Evolutionary conservation across 169 alveolate species (phyloP), one percentile per base, ranked within the genome.

Genomic region (Babesia ovis): DNA sequence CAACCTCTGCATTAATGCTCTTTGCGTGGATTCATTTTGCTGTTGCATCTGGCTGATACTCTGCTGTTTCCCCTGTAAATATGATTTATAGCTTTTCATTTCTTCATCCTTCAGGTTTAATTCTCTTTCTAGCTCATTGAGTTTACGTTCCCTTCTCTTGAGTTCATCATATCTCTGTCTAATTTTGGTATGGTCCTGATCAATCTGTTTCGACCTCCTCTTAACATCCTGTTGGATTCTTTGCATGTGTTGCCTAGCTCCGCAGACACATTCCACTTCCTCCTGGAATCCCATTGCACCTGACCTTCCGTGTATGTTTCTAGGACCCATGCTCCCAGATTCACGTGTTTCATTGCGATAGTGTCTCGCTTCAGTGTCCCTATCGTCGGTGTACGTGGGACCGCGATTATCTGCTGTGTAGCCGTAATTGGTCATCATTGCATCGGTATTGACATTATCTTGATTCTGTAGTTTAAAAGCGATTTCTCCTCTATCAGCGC

Each of bases 51-150:
- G 70, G 43, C 73, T 43, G 4, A 81, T 81, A 31, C 68, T 67
- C 29, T 57, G 67, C 16, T 72, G 89, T 67, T 68, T 81, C 5
- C 75, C 85, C 56, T 81, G 84, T n/a, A 81, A 74, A 60, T 81
- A 81, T 25, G 66, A 18, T 54, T 58, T 71, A 45, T 81, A 81
- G 25, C 68, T 39, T 20, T 81, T 69, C 56, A 81, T 61, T 58
- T 81, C 80, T 27, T 72, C 85, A 27, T 72, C 79, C 35, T 70
- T 73, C 39, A 62, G 45, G 22, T 59, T 32, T 20, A 56, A 58
- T 35, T 72, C 79, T 12, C 54, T 34, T 35, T 42, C 54, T 4
- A 55, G 45, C 14, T 72, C 81, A 27, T 23, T 23, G 27, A 81
- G 64, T 18, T 62, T 41, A 4, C 14, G n/a, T 58, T 81, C 82